Percentiles rank a stretch among this genome's conserved stretches.
Conservation (phyloP, 306 rosid species). For the Dalbergia cochinchinensis region DNA sequence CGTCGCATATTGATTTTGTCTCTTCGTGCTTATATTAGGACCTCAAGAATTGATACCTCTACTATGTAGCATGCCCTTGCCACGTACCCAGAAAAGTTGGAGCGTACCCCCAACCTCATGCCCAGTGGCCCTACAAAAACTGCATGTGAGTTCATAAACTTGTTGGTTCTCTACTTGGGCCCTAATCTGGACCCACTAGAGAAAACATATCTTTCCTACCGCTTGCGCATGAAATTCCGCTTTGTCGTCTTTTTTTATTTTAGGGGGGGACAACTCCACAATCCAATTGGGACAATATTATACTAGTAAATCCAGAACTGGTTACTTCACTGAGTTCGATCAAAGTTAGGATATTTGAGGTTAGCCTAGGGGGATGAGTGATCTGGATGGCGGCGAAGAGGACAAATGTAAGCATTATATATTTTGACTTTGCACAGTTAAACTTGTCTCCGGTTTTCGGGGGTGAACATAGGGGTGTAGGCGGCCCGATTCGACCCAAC, state of each 20-base stretch:
- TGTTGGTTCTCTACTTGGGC: slow-evolving; percentile 20
- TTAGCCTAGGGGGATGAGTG: background rate
- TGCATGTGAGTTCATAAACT: background rate
- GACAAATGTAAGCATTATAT: slow-evolving; percentile 8
- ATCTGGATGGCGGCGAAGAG: background rate
- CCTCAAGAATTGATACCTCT: slow-evolving; percentile 45
- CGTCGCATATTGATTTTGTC: slow-evolving; percentile 55
- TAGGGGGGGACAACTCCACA: slow-evolving; percentile 23
- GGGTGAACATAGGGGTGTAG: too few relatives aligned
- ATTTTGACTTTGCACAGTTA: slow-evolving; percentile 22
- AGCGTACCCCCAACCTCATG: background rate
- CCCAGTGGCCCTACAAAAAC: slow-evolving; percentile 36
- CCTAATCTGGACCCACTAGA: slow-evolving; percentile 29
- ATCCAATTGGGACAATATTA: slow-evolving; percentile 18
- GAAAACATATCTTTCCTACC: slow-evolving; percentile 14
- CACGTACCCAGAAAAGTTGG: slow-evolving; percentile 13
- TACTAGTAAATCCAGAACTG: background rate
- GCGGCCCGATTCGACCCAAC: too few relatives aligned
- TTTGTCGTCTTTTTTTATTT: slow-evolving; percentile 20
- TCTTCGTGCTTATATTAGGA: slow-evolving; percentile 44
- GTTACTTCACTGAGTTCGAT: background rate
- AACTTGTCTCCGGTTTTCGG: slow-evolving; percentile 19
- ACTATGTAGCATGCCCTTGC: background rate
- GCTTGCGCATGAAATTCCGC: slow-evolving; percentile 21
- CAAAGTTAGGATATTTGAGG: slow-evolving; percentile 18